Percentiles rank a stretch among this genome's conserved stretches.
Evolutionary conservation across 306 rosid genomes (phyloP).

Genomic region (Corylus americana): DNA sequence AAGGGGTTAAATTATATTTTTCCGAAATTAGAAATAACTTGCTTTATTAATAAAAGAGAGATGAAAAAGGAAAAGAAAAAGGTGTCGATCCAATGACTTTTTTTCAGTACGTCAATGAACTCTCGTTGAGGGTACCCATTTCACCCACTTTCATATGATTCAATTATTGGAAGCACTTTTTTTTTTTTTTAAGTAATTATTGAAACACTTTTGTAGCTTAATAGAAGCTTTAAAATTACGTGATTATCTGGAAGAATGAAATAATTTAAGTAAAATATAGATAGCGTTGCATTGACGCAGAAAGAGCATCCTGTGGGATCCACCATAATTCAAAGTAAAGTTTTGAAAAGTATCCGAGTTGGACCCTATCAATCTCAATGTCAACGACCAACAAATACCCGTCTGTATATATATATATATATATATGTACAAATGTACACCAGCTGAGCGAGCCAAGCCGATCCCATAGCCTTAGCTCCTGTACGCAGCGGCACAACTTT

Average conservation of each 20-base stretch:
- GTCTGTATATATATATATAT: neutral
- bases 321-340: neutral
- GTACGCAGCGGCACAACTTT: neutral
- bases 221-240: neutral
- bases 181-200: neutral
- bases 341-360: neutral
- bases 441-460: neutral
- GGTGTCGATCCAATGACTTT: neutral
- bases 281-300: slow-evolving; percentile 29
- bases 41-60: neutral
- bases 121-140: neutral
- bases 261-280: neutral
- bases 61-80: neutral
- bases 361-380: neutral
- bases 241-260: neutral
- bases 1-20: too few species aligned
- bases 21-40: neutral
- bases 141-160: neutral
- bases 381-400: neutral
- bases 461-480: neutral
- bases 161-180: neutral
- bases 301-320: slow-evolving; percentile 26
- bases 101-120: neutral
- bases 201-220: neutral
- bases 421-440: neutral